Base-by-base conservation (phyloP, 768 basidiomycete genomes). In the Gelatoporia subvermispora region DNA sequence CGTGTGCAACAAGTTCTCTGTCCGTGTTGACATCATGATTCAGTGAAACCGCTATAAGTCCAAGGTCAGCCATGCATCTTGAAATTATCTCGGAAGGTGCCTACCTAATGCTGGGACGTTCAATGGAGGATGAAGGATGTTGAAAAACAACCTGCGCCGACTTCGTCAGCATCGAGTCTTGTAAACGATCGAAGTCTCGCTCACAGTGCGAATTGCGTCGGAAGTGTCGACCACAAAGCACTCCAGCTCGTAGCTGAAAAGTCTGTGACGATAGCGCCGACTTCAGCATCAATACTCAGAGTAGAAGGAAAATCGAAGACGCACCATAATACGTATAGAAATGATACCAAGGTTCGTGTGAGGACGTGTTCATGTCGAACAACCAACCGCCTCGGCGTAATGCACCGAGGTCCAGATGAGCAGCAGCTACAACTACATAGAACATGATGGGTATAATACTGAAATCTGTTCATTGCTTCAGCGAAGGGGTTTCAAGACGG, bases 131-230 rank as follows among this genome's bases (percentile, higher is more conserved):
- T 93, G 88, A 38, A 93, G 61, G 45, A 92, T 76, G 57, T 90
- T 91, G 68, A 92, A 91, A 62, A 92, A 91, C 31, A 92, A 52
- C 49, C 86, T 88, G 41, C 11, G n/a, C 8, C 35, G 24, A 21
- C 22, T 34, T 22, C 11, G 47, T 25, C 52, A 15, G 48, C 24
- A n/a, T 43, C 3, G 35, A 43, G 47, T 15, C 45, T 45, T 44
- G 21, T 8, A 20, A 38, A 38, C 16, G n/a, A n/a, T 4, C n/a
- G n/a, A 42, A 42, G 15, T 21, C 24, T 57, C 63, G 69, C 88
- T 60, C 52, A 86, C 82, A 99, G 65, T 3, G 95, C 95, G 50
- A 97, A 81, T 61, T 98, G 95, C 1, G 94, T 98, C 3, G 95
- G 94, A 60, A 99, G 68, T 0, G 92, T 94, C 1, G 77, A 68